Conservation (phyloP, 2,329 filamentous ascomycete genomes). For the Stemphylium vesicarium region DNA sequence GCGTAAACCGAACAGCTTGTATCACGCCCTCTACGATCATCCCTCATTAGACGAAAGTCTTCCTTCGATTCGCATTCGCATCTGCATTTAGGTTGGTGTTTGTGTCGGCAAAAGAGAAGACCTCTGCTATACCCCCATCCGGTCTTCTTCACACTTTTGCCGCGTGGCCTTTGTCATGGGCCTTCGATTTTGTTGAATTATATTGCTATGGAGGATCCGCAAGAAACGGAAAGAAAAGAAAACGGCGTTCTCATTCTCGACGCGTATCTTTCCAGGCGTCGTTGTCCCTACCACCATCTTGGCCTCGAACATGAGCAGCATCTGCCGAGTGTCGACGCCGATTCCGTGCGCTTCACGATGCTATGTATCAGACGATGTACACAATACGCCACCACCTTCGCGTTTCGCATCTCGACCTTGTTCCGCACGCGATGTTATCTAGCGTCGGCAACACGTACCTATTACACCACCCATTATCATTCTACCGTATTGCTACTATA, state of each 20-base stretch:
- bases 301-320: slow-evolving; percentile 6
- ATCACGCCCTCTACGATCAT: slow-evolving; percentile 5
- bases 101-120: slow-evolving; percentile 20
- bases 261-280: slow-evolving; percentile 4
- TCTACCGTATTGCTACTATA: slow-evolving; percentile 13
- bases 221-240: slow-evolving; percentile 11
- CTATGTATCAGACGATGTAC: slow-evolving; percentile 18
- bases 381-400: slow-evolving; percentile 7
- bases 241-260: slow-evolving; percentile 14
- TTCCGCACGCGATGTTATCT: not conserved
- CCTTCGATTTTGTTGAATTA: slow-evolving; percentile 1
- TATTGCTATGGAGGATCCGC: slow-evolving; percentile 1
- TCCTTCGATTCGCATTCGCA: slow-evolving; percentile 17
- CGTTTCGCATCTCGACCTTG: slow-evolving; percentile 4
- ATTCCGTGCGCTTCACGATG: slow-evolving; percentile 9
- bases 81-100: slow-evolving; percentile 30
- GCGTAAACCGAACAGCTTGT: slow-evolving; percentile 9
- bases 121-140: slow-evolving; percentile 29
- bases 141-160: slow-evolving; percentile 12
- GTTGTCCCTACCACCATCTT: not conserved
- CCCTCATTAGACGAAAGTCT: slow-evolving; percentile 8
- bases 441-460: slow-evolving; percentile 11
- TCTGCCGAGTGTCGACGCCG: not conserved
- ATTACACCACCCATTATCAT: slow-evolving; percentile 2
- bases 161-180: not conserved